A percentile compares a stretch with the other conserved stretches of the same genome.
Conservation (phyloP, 2,329 filamentous ascomycete species). For the Penicillium sp. region DNA sequence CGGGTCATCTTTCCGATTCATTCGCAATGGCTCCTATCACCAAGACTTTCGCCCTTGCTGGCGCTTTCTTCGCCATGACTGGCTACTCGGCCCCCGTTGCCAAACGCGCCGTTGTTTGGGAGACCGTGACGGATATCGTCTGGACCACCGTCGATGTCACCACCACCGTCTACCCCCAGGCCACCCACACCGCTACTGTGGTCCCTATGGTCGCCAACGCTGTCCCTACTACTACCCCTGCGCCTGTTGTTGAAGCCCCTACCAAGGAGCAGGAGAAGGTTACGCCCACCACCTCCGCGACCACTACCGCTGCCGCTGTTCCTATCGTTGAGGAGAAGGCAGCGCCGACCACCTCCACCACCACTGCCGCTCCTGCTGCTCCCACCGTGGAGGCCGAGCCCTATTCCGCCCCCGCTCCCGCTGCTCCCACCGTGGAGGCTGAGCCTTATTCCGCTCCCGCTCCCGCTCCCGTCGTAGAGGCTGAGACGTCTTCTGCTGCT, state of each 20-base stretch:
- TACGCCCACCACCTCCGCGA: constrained; percentile 11
- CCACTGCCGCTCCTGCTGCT: constrained; percentile 9
- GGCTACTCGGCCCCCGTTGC: constrained; percentile 32
- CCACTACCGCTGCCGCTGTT: constrained; percentile 6
- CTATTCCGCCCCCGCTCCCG: constrained; percentile 7
- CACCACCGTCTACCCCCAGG: constrained; percentile 45
- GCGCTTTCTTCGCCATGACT: constrained; percentile 34
- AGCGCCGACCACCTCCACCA: constrained; percentile 9
- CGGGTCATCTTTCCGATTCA: neutral
- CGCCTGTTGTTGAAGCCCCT: constrained; percentile 3
- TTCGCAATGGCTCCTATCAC: constrained; percentile 36
- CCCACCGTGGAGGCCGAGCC: constrained; percentile 4
- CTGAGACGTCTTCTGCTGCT: neutral
- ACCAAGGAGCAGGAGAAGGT: neutral
- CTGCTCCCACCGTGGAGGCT: neutral
- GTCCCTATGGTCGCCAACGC: constrained; percentile 21
- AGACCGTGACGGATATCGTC: constrained; percentile 49
- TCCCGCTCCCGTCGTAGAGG: neutral
- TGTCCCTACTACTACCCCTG: constrained; percentile 13
- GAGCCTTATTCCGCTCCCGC: constrained; percentile 7
- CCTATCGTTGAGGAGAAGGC: constrained; percentile 1
- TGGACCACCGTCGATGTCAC: constrained; percentile 50
- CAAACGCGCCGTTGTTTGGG: constrained; percentile 48
- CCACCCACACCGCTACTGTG: constrained; percentile 19
- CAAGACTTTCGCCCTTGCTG: constrained; percentile 37